A percentile compares a stretch with the other conserved stretches of the same genome.
Conservation (phyloP, 495 filamentous ascomycete species). For the Hypoxylon fuscum region DNA sequence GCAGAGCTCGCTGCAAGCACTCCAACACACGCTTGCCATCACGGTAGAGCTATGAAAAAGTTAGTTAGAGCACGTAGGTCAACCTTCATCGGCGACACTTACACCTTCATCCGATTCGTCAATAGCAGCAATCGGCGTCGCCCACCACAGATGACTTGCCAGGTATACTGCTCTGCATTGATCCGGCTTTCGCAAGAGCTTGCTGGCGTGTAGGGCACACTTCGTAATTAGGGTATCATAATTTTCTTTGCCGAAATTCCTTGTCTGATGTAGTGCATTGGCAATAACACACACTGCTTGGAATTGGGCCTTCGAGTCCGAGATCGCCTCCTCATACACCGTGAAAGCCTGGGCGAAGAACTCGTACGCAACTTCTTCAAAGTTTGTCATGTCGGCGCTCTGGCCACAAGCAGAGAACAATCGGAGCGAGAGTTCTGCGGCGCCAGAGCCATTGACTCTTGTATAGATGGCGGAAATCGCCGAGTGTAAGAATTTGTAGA, state of each 20-base stretch:
- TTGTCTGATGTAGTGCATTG: conserved; percentile 82
- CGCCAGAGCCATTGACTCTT: conserved; percentile 76
- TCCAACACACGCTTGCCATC: conserved; percentile 97
- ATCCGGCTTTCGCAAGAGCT: conserved; percentile 96
- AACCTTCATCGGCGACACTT: conserved; percentile 46
- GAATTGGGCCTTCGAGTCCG: conserved; percentile 94
- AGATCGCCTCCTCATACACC: conserved; percentile 95
- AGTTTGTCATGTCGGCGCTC: conserved; percentile 88
- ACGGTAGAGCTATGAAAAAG: conserved; percentile 78
- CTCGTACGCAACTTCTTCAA: conserved; percentile 96
- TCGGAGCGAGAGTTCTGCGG: conserved; percentile 85
- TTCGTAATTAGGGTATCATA: conserved; percentile 99
- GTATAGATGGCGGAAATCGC: conserved; percentile 88
- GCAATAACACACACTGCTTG: conserved; percentile 97
- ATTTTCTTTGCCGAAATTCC: conserved; percentile 93
- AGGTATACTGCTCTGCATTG: conserved; percentile 97
- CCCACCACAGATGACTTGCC: conserved; percentile 98
- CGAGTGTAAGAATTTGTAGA: conserved; percentile 95
- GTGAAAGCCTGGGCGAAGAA: conserved; percentile 99
- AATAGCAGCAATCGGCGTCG: conserved; percentile 82
- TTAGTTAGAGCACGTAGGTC: conserved; percentile 1
- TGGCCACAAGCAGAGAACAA: conserved; percentile 92
- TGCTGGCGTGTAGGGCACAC: conserved; percentile 94
- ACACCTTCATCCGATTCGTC: conserved; percentile 86
- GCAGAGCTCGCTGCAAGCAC: conserved; percentile 92